Percentiles rank a stretch among this genome's conserved stretches.
phyloP scores from a whole-genome alignment of 2,329 filamentous ascomycete genomes.

The Sphaerulina populicola region DNA sequence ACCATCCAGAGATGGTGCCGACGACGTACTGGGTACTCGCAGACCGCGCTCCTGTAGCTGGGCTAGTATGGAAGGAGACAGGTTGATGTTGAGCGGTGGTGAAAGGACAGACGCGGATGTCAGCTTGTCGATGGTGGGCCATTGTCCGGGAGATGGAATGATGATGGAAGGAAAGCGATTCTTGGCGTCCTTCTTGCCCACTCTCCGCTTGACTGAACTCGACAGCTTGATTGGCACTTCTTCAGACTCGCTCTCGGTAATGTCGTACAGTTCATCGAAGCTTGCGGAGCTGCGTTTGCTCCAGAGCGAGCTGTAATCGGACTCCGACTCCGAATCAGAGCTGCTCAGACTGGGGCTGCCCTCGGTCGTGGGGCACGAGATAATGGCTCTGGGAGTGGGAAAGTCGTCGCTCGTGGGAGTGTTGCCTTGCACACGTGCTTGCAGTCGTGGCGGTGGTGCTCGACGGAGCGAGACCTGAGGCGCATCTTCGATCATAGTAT shows the following conservation, averaged over 20 bases:
- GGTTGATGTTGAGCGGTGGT: slow-evolving; percentile 39
- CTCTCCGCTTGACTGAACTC: slow-evolving; percentile 43
- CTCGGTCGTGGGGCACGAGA: slow-evolving; percentile 20
- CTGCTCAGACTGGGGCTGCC: slow-evolving; percentile 54
- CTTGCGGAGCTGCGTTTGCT: slow-evolving; percentile 59
- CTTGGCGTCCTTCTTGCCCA: slow-evolving; percentile 21
- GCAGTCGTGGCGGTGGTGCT: slow-evolving; percentile 29
- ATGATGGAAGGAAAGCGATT: slow-evolving; percentile 51
- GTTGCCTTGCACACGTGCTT: slow-evolving; percentile 30
- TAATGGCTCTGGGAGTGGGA: slow-evolving; percentile 37
- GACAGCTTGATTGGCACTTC: slow-evolving; percentile 45
- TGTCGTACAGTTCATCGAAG: slow-evolving; percentile 81
- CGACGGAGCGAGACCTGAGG: slow-evolving; percentile 31
- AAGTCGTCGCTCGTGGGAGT: slow-evolving; percentile 52
- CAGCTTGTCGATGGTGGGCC: slow-evolving; percentile 50
- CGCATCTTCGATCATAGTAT: slow-evolving; percentile 57
- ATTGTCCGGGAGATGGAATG: slow-evolving; percentile 51
- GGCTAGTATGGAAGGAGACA: slow-evolving; percentile 48
- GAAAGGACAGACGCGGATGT: slow-evolving; percentile 40
- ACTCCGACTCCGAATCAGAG: slow-evolving; percentile 45
- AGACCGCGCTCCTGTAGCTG: slow-evolving; percentile 54
- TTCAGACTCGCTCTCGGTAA: slow-evolving; percentile 68
- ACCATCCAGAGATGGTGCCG: slow-evolving; percentile 81
- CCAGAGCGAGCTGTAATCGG: slow-evolving; percentile 42
- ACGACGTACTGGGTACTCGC: slow-evolving; percentile 64